Evolutionary conservation across 345 rosid species (phyloP), one percentile per base, ranked within the genome.

Genomic region (Lepidium didymum): DNA sequence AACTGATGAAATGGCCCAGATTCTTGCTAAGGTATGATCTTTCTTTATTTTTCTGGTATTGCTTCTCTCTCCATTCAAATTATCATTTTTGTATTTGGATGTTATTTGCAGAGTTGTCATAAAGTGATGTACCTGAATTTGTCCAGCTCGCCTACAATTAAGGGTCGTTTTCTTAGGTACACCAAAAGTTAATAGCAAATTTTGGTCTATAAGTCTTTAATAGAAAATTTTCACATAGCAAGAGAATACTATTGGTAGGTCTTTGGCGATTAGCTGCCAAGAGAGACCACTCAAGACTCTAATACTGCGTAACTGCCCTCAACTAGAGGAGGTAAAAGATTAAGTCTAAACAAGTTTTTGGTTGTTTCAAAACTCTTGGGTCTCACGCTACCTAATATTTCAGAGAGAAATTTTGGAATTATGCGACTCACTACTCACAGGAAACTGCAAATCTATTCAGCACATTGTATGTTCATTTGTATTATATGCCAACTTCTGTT

Each of bases 151-250:
- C 83, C 86, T 70, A 80, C 80, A 10, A 81, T 89, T 51, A 84
- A 86, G 10, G 98, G 98, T 62, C 80, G 71, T 58, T 89, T 92
- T 86, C 75, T 92, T 74, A 84, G 96, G 98, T 87, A 56, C 25
- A 43, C 15, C n/a, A 50, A 47, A 1, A 19, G 36, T 34, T 38
- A 13, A 11, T 19, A 10, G 19, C 6, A 36, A 11, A 35, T 14
- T 18, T 45, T 64, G 10, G 2, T 11, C 5, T 9, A 3, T 35
- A 14, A 33, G n/a, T 34, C 45, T 29, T 36, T 46, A 37, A 27
- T 15, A 57, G 56, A 23, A 34, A 70, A 61, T 10, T 18, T 44
- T 52, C 21, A 3, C 34, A 38, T 57, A 21, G 46, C 13, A 21
- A 56, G 44, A 19, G 40, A 57, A 21, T 38, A 13, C 12, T 21